Base-by-base conservation (phyloP, 2,329 filamentous ascomycete genomes). In the Ambrosiella beaveri region DNA sequence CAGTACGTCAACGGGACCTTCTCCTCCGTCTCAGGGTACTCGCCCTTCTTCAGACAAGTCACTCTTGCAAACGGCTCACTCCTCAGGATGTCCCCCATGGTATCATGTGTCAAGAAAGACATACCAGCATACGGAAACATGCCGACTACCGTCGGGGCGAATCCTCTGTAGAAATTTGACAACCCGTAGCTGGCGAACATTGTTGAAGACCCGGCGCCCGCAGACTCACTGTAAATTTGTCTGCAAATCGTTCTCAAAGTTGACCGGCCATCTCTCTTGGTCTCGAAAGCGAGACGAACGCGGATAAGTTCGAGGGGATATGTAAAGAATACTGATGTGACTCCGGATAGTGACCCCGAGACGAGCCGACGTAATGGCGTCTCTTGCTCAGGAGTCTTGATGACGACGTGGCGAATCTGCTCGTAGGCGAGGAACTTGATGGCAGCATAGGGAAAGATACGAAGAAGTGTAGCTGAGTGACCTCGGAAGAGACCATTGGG, bases 341-440 rank as follows among this genome's bases (percentile, higher is more conserved):
- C 84, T 59, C 93, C 91, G 7, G 87, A 86, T 38, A 88, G 66
- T 60, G 83, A 82, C 52, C 88, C 88, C 60, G 82, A 84, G 27
- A 86, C 65, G 54, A 93, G 79, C 9, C 93, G 80, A 54, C 93
- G 81, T 36, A 85, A 69, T 1, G 85, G 79, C 0, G 91, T 97
- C 68, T 98, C 93, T 59, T 94, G 77, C 5, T 83, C 74, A 56
- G 75, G 80, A 41, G 71, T 74, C 1, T 79, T 79, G 61, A 98
- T 97, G 38, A 97, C 67, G 12, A 83, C 66, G 11, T 85, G 81
- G 61, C 93, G 86, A 63, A 96, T 88, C 70, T 98, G 93, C 70
- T 98, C 93, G 73, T 98, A 98, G 51, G 91, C 90, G 47, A 98
- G 79, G 67, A 98, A 98, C 67, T 98, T 98, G 71, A 97, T 95